Evolutionary conservation across 176 grass and related monocot genomes (phyloP).

Genomic region (Oryza nivara): DNA sequence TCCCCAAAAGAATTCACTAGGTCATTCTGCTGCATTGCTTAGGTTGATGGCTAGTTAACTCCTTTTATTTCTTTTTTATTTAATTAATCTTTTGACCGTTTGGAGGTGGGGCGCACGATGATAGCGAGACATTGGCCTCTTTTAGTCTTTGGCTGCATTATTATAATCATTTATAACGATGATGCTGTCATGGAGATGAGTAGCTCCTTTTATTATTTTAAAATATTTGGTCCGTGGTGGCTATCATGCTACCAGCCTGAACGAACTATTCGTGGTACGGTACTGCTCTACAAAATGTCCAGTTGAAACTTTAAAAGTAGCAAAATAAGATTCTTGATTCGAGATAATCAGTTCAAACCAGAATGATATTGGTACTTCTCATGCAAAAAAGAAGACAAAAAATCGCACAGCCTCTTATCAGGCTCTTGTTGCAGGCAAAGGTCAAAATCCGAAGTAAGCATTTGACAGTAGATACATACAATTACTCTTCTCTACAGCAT

Average conservation of each 20-base stretch:
- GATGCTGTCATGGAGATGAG: conserved; percentile 23
- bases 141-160: neutral
- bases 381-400: neutral
- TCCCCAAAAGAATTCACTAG: conserved; percentile 32
- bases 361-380: neutral
- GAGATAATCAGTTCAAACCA: neutral
- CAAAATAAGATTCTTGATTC: neutral
- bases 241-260: neutral
- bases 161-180: conserved; percentile 9
- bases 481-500: conserved; percentile 21
- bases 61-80: neutral
- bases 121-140: conserved; percentile 7
- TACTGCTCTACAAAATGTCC: neutral
- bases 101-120: conserved; percentile 44
- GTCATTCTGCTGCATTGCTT: conserved; percentile 33
- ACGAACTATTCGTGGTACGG: neutral
- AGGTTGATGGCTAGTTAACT: conserved; percentile 13
- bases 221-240: neutral
- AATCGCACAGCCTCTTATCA: neutral
- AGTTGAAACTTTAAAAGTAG: neutral
- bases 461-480: conserved; percentile 37
- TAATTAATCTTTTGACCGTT: neutral
- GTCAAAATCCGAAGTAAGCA: conserved; percentile 11
- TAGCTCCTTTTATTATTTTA: neutral
- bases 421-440: conserved; percentile 9